These are phyloP conservation scores for Mollisia scopiformis DNA, from an alignment of 2,329 filamentous ascomycete species.

Conservation along the genomic window DNA sequence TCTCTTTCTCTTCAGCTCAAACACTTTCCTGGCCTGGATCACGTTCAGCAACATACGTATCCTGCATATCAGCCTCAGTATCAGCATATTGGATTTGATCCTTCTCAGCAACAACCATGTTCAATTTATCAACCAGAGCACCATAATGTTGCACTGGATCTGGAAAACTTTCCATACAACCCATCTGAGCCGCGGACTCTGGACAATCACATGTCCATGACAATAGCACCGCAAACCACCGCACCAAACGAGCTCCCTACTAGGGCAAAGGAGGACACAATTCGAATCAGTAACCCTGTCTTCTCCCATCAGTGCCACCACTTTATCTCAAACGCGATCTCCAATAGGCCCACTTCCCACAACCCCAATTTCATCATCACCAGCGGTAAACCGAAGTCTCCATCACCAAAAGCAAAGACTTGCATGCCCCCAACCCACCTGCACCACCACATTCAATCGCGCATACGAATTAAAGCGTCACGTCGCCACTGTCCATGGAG, in stretches of 20 bases:
- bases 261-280: not conserved
- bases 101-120: slow-evolving; percentile 1
- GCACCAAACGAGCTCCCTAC: not conserved
- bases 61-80: no score
- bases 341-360: no score
- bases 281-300: no score
- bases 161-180: not conserved
- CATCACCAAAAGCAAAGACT: not conserved
- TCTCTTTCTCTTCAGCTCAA: not conserved
- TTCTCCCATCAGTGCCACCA: no score
- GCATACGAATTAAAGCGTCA: not conserved
- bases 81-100: no score
- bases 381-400: not conserved
- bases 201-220: not conserved
- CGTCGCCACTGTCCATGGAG: not conserved
- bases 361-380: not conserved
- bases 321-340: no score
- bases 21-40: not conserved
- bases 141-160: not conserved
- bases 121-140: not conserved
- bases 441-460: not conserved
- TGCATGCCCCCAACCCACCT: not conserved
- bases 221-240: not conserved
- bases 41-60: no score
- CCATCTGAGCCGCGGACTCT: not conserved